A percentile compares a stretch with the other conserved stretches of the same genome.
Evolutionary conservation across 305 asterid species (phyloP).

Genomic region (Ilex paraguariensis): DNA sequence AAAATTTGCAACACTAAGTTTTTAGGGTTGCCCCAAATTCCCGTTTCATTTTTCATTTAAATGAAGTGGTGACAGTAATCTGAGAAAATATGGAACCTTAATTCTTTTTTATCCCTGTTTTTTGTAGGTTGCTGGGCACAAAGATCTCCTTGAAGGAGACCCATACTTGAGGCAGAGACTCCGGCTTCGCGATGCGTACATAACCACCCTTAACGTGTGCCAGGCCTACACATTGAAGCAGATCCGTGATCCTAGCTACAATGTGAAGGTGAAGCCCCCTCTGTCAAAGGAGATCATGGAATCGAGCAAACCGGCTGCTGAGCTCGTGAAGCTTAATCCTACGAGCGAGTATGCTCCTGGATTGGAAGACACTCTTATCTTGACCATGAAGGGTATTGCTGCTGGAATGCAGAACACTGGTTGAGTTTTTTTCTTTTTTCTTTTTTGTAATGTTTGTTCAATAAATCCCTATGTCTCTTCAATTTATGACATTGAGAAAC

Average conservation of each 20-base stretch:
- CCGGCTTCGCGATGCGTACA: slow-evolving; percentile 61
- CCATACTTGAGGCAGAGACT: slow-evolving; percentile 86
- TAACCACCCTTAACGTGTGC: slow-evolving; percentile 59
- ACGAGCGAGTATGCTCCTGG: slow-evolving; percentile 77
- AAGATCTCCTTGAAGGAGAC: slow-evolving; percentile 63
- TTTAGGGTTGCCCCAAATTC: too few species aligned
- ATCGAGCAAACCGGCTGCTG: slow-evolving; percentile 56
- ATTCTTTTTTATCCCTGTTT: not conserved
- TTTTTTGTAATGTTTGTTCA: not conserved
- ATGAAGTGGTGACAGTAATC: not conserved
- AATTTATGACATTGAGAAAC: too few species aligned
- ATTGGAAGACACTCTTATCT: slow-evolving; percentile 71
- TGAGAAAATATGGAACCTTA: not conserved
- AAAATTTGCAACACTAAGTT: not conserved
- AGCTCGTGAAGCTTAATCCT: slow-evolving; percentile 64
- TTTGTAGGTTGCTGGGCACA: slow-evolving; percentile 54
- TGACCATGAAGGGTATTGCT: slow-evolving; percentile 84
- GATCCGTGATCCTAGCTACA: slow-evolving; percentile 63
- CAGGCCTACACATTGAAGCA: slow-evolving; percentile 69
- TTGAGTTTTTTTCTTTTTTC: slow-evolving; percentile 7
- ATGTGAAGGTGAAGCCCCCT: slow-evolving; percentile 50
- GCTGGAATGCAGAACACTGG: slow-evolving; percentile 89
- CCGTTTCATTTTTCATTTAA: too few species aligned
- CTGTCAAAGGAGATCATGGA: slow-evolving; percentile 55
- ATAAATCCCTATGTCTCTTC: not conserved